These are phyloP conservation scores for Lavandula angustifolia DNA, from an alignment of 257 asterid species.

Conservation along the genomic window DNA sequence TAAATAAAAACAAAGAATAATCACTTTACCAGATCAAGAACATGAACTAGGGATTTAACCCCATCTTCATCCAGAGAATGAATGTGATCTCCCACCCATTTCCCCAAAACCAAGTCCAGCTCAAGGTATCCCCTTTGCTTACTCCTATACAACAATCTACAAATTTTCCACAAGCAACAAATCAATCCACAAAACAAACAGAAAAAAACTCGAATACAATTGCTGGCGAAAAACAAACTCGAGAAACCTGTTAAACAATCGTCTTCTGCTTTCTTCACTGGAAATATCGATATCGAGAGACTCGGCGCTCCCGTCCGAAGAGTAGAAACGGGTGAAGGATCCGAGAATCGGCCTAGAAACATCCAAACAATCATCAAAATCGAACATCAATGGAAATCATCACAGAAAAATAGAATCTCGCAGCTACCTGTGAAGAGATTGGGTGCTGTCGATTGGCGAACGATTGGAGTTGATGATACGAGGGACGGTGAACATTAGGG, in stretches of 20 bases:
- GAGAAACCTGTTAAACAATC: slow-evolving; percentile 69
- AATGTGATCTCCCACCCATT: slow-evolving; percentile 87
- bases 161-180: slow-evolving; percentile 15
- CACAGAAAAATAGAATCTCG: background rate
- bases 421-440: slow-evolving; percentile 42
- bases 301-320: slow-evolving; percentile 43
- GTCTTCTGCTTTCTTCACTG: slow-evolving; percentile 72
- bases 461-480: slow-evolving; percentile 51
- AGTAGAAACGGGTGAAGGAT: slow-evolving; percentile 48
- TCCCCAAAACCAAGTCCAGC: slow-evolving; percentile 85
- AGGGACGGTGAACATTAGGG: slow-evolving; percentile 47
- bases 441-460: slow-evolving; percentile 32
- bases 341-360: slow-evolving; percentile 55
- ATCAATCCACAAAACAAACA: background rate
- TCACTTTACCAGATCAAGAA: slow-evolving; percentile 70
- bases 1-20: background rate
- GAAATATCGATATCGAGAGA: slow-evolving; percentile 59
- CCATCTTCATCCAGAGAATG: slow-evolving; percentile 73
- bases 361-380: background rate
- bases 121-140: slow-evolving; percentile 91
- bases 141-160: slow-evolving; percentile 82
- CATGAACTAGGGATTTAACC: slow-evolving; percentile 64
- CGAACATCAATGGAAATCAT: background rate
- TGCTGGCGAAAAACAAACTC: background rate
- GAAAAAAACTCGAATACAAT: background rate